Conservation (phyloP, 2,329 filamentous ascomycete species). For the Exophiala xenobiotica region DNA sequence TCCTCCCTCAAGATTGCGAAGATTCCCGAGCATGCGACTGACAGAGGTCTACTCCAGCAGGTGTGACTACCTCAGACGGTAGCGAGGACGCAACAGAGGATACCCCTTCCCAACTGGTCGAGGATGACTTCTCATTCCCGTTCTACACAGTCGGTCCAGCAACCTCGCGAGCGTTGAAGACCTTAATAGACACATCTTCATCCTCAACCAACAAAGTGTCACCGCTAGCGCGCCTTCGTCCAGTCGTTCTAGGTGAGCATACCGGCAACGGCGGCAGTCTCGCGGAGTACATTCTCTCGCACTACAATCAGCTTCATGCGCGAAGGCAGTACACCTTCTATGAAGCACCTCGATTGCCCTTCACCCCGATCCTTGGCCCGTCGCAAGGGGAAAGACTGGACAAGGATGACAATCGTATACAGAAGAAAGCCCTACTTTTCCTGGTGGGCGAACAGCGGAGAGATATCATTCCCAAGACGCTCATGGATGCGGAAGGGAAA, state of each 20-base stretch:
- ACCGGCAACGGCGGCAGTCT: constrained; percentile 83
- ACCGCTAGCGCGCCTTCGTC: constrained; percentile 42
- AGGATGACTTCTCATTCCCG: constrained; percentile 29
- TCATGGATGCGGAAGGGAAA: constrained; percentile 55
- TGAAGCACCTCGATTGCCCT: constrained; percentile 27
- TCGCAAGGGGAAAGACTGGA: constrained; percentile 29
- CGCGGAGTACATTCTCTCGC: constrained; percentile 72
- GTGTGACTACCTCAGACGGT: neutral
- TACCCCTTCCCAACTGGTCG: neutral
- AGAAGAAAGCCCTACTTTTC: constrained; percentile 68
- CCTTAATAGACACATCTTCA: constrained; percentile 45
- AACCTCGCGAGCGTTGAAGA: constrained; percentile 63
- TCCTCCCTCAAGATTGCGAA: neutral
- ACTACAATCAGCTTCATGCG: constrained; percentile 58
- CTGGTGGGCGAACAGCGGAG: constrained; percentile 85
- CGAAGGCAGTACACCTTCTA: constrained; percentile 13
- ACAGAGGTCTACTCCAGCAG: neutral
- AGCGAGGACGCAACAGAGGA: neutral
- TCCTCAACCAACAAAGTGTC: constrained; percentile 5
- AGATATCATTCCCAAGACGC: constrained; percentile 81
- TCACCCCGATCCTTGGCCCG: constrained; percentile 27
- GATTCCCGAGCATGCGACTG: neutral
- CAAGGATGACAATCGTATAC: constrained; percentile 12
- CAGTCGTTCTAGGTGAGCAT: constrained; percentile 70
- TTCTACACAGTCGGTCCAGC: constrained; percentile 53